phyloP scores from a whole-genome alignment of 2,329 filamentous ascomycete genomes.

The Graphilbum sp. region DNA sequence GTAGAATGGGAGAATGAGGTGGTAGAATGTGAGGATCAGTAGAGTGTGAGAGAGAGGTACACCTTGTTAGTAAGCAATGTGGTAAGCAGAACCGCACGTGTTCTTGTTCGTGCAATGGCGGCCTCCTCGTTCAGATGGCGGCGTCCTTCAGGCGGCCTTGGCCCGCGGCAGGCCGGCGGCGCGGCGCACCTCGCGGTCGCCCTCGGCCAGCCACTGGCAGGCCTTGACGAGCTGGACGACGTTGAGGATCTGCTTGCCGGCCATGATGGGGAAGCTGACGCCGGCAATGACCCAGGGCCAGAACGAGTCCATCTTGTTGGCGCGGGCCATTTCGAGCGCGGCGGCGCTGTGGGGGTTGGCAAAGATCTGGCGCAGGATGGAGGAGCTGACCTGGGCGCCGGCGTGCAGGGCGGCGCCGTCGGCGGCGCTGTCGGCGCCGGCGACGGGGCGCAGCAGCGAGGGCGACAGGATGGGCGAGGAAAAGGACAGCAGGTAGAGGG shows the following conservation, averaged over 20 bases:
- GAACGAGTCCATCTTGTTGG: conserved; percentile 59
- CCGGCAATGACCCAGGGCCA: conserved; percentile 67
- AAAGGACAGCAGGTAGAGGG: conserved; percentile 93
- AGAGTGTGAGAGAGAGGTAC: too few relatives aligned
- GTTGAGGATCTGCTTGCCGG: conserved; percentile 85
- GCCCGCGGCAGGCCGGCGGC: conserved; percentile 33
- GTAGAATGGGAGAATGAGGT: too few relatives aligned
- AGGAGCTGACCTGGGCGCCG: conserved; percentile 53
- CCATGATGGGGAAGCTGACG: conserved; percentile 74
- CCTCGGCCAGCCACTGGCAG: conserved; percentile 80
- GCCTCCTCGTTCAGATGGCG: too few relatives aligned
- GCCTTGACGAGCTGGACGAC: conserved; percentile 88
- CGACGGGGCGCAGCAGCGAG: conserved; percentile 51
- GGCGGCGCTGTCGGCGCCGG: conserved; percentile 30
- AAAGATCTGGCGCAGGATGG: conserved; percentile 59
- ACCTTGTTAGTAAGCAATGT: too few relatives aligned
- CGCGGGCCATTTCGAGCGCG: conserved; percentile 78
- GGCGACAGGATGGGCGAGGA: conserved; percentile 80
- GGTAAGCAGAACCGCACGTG: too few relatives aligned
- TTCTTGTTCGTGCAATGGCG: too few relatives aligned
- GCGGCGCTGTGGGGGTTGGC: conserved; percentile 82
- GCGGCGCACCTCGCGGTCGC: conserved; percentile 55
- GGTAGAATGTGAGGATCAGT: too few relatives aligned
- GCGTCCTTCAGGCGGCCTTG: not conserved
- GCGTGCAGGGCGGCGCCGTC: conserved; percentile 40